Conservation (phyloP, 768 basidiomycete species). For the Mycena rebaudengoi region DNA sequence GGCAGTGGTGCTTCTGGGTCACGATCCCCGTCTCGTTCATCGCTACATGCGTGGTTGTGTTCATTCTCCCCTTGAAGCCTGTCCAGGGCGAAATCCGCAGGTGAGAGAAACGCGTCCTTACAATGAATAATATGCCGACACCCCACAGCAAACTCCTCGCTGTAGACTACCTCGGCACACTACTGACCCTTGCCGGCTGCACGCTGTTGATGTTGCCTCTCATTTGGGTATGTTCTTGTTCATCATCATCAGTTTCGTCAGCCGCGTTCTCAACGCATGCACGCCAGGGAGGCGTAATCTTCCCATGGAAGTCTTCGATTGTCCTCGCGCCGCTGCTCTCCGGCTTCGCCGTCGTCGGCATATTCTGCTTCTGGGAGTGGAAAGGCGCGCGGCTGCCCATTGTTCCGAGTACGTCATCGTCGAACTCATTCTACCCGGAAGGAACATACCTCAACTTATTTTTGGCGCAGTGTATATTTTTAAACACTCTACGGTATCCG, state of each 20-base stretch:
- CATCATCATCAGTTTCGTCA: not conserved
- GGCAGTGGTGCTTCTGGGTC: conserved; percentile 81
- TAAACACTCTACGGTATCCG: conserved; percentile 68
- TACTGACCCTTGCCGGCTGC: conserved; percentile 67
- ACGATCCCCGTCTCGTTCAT: conserved; percentile 66
- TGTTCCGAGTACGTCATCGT: conserved; percentile 63
- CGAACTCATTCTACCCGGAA: not conserved
- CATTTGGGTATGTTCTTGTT: conserved; percentile 67
- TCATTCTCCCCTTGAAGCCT: conserved; percentile 73
- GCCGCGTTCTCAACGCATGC: not conserved
- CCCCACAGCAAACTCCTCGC: conserved; percentile 63
- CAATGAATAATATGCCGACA: not conserved
- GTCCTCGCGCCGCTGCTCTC: conserved; percentile 68
- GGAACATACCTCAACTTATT: not conserved
- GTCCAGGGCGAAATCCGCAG: conserved; percentile 67
- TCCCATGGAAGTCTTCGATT: conserved; percentile 74
- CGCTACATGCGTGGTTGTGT: conserved; percentile 63
- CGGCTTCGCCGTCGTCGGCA: conserved; percentile 56
- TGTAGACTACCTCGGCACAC: conserved; percentile 70
- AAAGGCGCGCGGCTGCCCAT: conserved; percentile 75
- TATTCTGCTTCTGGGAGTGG: conserved; percentile 81
- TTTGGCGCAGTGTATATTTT: conserved; percentile 72
- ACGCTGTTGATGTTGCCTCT: conserved; percentile 73
- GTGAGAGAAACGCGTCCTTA: conserved; percentile 35
- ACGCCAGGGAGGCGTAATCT: conserved; percentile 71